Percentiles rank a stretch among this genome's conserved stretches.
phyloP scores from a whole-genome alignment of 2,329 filamentous ascomycete species.

The Phyllachora maydis region DNA sequence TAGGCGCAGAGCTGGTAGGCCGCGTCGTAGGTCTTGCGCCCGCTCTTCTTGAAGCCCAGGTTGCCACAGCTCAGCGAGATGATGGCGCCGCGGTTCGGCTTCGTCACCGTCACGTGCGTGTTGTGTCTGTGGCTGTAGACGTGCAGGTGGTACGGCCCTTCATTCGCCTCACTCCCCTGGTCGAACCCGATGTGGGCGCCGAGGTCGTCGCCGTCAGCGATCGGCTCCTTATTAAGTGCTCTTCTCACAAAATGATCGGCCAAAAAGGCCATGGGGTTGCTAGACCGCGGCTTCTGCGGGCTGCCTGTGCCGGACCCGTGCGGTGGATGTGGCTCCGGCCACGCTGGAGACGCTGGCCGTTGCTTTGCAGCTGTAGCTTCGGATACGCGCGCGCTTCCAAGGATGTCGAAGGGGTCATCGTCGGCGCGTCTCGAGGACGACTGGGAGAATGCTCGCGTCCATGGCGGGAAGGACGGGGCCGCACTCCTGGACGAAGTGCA shows the following conservation, averaged over 20 bases:
- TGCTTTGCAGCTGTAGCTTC: too few relatives aligned
- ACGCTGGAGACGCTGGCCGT: too few relatives aligned
- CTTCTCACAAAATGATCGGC: too few relatives aligned
- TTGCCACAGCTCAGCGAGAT: conserved; percentile 69
- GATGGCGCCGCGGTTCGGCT: conserved; percentile 59
- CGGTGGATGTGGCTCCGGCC: too few relatives aligned
- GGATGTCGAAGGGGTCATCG: conserved; percentile 1
- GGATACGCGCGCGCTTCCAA: not conserved
- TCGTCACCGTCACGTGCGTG: conserved; percentile 77
- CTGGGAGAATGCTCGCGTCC: conserved; percentile 8
- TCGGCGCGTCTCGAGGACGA: conserved; percentile 2
- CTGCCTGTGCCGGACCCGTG: too few relatives aligned
- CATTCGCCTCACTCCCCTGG: conserved; percentile 24
- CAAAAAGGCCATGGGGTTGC: too few relatives aligned
- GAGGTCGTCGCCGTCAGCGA: conserved; percentile 4
- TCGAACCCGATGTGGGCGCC: conserved; percentile 7
- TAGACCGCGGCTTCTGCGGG: too few relatives aligned
- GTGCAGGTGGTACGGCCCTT: conserved; percentile 73
- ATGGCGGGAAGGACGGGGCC: conserved; percentile 5
- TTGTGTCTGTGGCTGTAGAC: conserved; percentile 84
- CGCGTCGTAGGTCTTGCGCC: conserved; percentile 69
- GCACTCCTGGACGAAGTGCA: conserved; percentile 2
- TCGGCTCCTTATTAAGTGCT: too few relatives aligned
- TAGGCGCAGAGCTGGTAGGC: conserved; percentile 79
- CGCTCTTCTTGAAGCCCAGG: conserved; percentile 73